Base-by-base conservation (phyloP, 1,139 yeast species). In the Magnusiomyces clavatus region DNA sequence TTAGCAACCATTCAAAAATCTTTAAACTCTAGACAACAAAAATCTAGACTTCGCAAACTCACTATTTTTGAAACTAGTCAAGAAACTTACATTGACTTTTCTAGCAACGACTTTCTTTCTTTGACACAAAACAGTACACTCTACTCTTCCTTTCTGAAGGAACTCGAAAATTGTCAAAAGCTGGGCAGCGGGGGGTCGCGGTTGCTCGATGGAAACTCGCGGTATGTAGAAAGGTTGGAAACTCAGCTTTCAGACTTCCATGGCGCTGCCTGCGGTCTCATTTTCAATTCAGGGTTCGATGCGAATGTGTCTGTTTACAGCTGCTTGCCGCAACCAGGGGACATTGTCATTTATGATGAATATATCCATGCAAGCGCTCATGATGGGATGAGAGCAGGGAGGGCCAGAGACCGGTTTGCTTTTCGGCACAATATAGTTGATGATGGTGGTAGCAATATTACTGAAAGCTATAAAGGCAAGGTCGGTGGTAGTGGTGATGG, bases 111-210 rank as follows among this genome's bases (percentile, higher is more conserved):
- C 47, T 62, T 56, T 38, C 51, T 62, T 13, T 60, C 63, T 1
- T 51, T 62, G 6, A 45, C 51, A n/a, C 43, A 35, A 1, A 52
- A 54, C 35, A 37, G 39, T 2, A 41, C 47, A 1, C 50, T 58
- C 19, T 55, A 55, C n/a, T 24, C 47, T 6, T 19, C 37, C 8
- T 58, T 52, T 17, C 47, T 51, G 16, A 43, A 43, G 14, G 60
- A 59, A 43, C 40, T 61, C 19, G 14, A n/a, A 14, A n/a, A 43
- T 1, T 10, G 16, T 3, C 10, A 14, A 14, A 17, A 14, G 5
- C 46, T 61, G 14, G 66, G 64, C 1, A 57, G 63, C 20, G 65
- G 66, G 10, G 66, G 66, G 1, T 63, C 66, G 6, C 53, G 66
- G 5, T 53, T 63, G n/a, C 53, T 63, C 29, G 66, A 63, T 40